Base-by-base conservation (phyloP, 139 green algal genomes). In the Chlamydomonas incerta region DNA sequence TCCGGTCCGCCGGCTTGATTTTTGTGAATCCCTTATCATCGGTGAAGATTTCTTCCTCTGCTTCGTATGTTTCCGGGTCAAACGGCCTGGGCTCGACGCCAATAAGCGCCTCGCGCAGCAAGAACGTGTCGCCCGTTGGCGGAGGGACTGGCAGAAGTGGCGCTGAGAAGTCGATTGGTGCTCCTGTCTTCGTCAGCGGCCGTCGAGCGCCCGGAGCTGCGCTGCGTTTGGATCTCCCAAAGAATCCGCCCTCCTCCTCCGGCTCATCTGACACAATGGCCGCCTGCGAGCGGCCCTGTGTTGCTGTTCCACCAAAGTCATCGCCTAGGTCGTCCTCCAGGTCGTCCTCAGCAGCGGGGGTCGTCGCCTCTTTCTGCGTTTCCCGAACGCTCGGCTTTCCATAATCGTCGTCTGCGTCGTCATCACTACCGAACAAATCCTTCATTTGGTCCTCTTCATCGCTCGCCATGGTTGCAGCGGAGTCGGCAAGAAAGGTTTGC, bases 21-120 rank as follows among this genome's bases (percentile, higher is more conserved):
- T 85, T 85, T 1, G 50, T 85, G 33, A 58, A 11, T 4, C 67
- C 67, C 80, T 77, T 85, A 18, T 94, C 91, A 65, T 96, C 92
- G 0, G 82, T 31, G 37, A 89, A 91, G 34, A 86, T 90, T 23
- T 90, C 80, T 57, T 91, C 76, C 62, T 91, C 88, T 8, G 28
- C 33, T 28, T 94, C 83, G 72, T 90, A 95, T 0, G 92, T 95
- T 11, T 82, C 83, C 23, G 91, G 87, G 37, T 96, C 89, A 41
- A 95, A 98, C 0, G 95, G 90, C 31, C 70, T 60, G 0, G 89
- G 58, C 57, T 98, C 90, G 0, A 98, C 86, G 11, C 86, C 76
- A 35, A 97, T 55, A 0, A 97, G 90, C 76, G 96, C 96, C 50
- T 92, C 89, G 29, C 94, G 87, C 68, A 91, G 89, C 20, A 95